Conservation (phyloP, 2,329 filamentous ascomycete genomes). For the Hypoxylon sp. region DNA sequence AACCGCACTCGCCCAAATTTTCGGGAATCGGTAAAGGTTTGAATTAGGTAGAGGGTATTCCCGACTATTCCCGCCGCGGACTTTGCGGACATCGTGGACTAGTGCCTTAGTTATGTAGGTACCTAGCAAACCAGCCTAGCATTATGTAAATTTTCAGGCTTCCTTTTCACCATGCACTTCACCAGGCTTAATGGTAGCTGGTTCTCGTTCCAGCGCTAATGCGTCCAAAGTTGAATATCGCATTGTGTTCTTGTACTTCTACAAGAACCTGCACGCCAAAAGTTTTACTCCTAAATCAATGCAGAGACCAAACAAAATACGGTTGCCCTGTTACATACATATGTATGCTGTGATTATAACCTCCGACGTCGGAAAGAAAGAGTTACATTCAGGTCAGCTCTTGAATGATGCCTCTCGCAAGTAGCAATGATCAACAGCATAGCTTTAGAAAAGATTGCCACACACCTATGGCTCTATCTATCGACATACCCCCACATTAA, state of each 20-base stretch:
- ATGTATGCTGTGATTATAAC: background rate
- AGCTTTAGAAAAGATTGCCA: background rate
- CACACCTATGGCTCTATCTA: background rate
- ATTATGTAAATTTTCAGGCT: too few species aligned
- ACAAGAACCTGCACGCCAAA: background rate
- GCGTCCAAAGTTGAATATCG: too few species aligned
- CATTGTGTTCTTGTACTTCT: too few species aligned
- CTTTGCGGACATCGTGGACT: slow-evolving; percentile 21
- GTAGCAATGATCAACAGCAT: background rate
- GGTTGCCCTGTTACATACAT: background rate
- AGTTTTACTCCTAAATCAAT: background rate
- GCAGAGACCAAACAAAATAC: background rate
- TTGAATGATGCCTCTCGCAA: background rate
- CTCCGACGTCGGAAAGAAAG: slow-evolving; percentile 1
- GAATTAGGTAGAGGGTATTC: slow-evolving; percentile 13
- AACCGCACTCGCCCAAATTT: slow-evolving; percentile 1
- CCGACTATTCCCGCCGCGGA: slow-evolving; percentile 33
- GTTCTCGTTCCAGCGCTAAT: too few species aligned
- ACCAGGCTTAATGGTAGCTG: background rate
- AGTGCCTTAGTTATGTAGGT: too few species aligned
- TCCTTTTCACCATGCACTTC: background rate
- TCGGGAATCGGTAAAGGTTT: slow-evolving; percentile 18
- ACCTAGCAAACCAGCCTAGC: too few species aligned
- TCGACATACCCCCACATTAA: background rate
- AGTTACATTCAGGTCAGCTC: background rate